These are phyloP conservation scores for sunflower (Helianthus annuus) DNA, from an alignment of 129 eudicot genomes.

Conservation along the genomic window DNA sequence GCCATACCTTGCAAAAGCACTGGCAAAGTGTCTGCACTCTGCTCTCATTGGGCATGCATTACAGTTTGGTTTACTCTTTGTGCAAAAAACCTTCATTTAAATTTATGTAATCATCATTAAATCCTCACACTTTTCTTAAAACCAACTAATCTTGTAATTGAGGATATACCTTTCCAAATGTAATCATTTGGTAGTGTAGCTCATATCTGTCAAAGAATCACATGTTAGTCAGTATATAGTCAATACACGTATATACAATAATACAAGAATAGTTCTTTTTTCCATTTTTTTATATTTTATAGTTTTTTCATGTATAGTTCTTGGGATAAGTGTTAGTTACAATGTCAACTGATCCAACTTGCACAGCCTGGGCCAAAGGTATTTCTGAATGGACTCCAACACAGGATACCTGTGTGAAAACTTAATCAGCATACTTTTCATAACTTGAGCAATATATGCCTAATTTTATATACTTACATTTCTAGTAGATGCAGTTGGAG, in stretches of 20 bases:
- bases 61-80: conserved; percentile 89
- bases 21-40: conserved; percentile 96
- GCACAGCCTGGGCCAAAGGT: conserved; percentile 97
- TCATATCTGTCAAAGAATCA: conserved; percentile 67
- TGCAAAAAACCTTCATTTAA: conserved; percentile 78
- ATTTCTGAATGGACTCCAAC: conserved; percentile 83
- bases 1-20: conserved; percentile 96
- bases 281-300: neutral
- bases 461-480: conserved; percentile 51
- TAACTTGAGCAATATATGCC: neutral
- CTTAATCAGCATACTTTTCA: neutral
- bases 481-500: conserved; percentile 88
- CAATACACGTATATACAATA: neutral
- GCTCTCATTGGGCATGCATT: conserved; percentile 96
- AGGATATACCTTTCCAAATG: conserved; percentile 88
- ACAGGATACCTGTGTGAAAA: conserved; percentile 70
- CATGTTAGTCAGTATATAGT: conserved; percentile 21
- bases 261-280: neutral
- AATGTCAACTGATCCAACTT: conserved; percentile 88
- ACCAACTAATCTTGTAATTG: neutral
- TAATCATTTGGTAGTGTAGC: conserved; percentile 97
- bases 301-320: neutral
- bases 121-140: neutral
- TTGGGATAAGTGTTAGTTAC: conserved; percentile 45
- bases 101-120: conserved; percentile 1